Conservation (phyloP, 139 green algal genomes). For the Coccomyxa sp. region DNA sequence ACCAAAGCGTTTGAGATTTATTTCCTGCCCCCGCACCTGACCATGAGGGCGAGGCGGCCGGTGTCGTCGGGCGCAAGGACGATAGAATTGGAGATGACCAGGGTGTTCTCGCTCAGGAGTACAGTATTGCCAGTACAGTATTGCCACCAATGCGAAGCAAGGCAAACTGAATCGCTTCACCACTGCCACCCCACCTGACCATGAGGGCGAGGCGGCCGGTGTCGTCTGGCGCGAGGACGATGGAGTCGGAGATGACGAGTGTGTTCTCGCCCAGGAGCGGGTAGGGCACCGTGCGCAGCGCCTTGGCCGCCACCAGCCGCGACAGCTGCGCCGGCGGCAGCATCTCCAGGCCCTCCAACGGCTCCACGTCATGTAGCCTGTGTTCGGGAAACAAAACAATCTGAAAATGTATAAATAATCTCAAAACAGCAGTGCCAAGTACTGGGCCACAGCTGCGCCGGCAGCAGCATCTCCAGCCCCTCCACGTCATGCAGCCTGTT, state of each 20-base stretch:
- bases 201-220: slow-evolving; percentile 38
- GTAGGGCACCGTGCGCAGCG: slow-evolving; percentile 47
- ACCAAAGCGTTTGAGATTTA: too few relatives aligned
- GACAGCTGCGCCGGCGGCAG: slow-evolving; percentile 44
- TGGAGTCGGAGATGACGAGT: slow-evolving; percentile 46
- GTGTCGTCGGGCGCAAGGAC: slow-evolving; percentile 6
- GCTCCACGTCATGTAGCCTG: slow-evolving; percentile 79
- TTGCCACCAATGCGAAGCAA: too few relatives aligned
- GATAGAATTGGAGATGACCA: slow-evolving; percentile 45
- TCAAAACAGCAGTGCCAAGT: too few relatives aligned
- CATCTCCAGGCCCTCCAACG: slow-evolving; percentile 48
- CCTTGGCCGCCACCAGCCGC: slow-evolving; percentile 46
- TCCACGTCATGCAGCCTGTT: slow-evolving; percentile 76
- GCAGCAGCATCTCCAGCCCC: slow-evolving; percentile 43
- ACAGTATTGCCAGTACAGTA: too few relatives aligned
- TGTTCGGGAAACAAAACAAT: too few relatives aligned
- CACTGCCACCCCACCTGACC: slow-evolving; percentile 8
- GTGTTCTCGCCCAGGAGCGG: slow-evolving; percentile 73
- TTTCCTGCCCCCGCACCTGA: slow-evolving; percentile 12
- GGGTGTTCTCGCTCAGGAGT: slow-evolving; percentile 70
- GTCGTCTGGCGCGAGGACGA: slow-evolving; percentile 2
- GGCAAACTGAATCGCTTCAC: too few relatives aligned
- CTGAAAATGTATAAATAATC: too few relatives aligned
- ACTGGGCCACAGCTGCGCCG: slow-evolving; percentile 42
- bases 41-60: slow-evolving; percentile 39